Percentiles rank a stretch among this genome's conserved stretches.
Conservation (phyloP, 1,284 basidiomycete genomes). For the Sanghuangporus baumii region DNA sequence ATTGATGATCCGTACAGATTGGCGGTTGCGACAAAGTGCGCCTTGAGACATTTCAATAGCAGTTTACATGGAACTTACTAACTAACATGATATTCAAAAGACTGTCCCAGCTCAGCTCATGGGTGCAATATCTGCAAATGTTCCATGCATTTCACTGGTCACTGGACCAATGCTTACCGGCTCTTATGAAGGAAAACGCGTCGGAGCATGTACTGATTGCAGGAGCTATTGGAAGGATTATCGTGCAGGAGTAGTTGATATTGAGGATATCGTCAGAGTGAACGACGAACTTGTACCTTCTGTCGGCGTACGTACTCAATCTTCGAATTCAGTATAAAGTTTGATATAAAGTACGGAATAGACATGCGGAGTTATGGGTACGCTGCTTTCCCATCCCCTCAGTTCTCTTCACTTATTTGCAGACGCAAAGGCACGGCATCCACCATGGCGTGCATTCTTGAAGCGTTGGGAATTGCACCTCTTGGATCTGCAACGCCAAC, state of each 20-base stretch:
- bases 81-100: constrained; percentile 10
- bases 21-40: constrained; percentile 31
- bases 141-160: constrained; percentile 30
- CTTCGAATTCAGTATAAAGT: background rate
- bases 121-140: constrained; percentile 30
- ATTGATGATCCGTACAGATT: constrained; percentile 15
- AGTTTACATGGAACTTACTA: background rate
- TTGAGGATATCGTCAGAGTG: constrained; percentile 28
- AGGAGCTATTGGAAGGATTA: constrained; percentile 30
- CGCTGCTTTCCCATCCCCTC: background rate
- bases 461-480: constrained; percentile 29
- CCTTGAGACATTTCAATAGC: background rate
- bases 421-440: constrained; percentile 26
- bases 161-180: constrained; percentile 31
- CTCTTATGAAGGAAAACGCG: constrained; percentile 26
- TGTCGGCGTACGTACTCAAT: constrained; percentile 24
- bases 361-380: constrained; percentile 32
- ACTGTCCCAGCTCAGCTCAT: constrained; percentile 32
- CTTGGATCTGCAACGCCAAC: constrained; percentile 29
- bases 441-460: constrained; percentile 31
- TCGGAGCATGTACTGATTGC: constrained; percentile 32
- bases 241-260: constrained; percentile 28
- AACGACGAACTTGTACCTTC: constrained; percentile 31
- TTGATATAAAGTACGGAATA: constrained; percentile 9
- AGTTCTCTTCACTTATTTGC: background rate